Percentiles rank a stretch among this genome's conserved stretches.
Conservation (phyloP, 306 rosid species). For the Malus fusca region DNA sequence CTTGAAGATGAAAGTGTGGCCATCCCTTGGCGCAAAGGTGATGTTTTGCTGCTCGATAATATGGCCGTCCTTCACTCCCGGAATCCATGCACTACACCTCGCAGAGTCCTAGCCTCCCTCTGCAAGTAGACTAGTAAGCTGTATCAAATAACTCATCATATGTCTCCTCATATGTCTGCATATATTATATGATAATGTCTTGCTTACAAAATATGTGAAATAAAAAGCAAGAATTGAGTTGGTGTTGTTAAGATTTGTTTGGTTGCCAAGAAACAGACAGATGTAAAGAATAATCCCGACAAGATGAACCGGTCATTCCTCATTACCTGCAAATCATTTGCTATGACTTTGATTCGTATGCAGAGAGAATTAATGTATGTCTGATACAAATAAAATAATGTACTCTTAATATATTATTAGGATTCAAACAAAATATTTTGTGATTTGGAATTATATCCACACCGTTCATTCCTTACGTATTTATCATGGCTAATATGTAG, state of each 20-base stretch:
- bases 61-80: slow-evolving; percentile 82
- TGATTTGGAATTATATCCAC: too few species aligned
- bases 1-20: slow-evolving; percentile 74
- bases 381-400: too few species aligned
- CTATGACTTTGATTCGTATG: too few species aligned
- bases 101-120: slow-evolving; percentile 51
- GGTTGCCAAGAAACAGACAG: too few species aligned
- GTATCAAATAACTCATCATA: background rate
- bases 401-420: too few species aligned
- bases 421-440: too few species aligned
- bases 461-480: too few species aligned
- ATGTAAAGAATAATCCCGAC: too few species aligned
- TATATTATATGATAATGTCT: background rate
- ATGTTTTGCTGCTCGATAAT: slow-evolving; percentile 68
- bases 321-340: too few species aligned
- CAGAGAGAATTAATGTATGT: too few species aligned
- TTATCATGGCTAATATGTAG: too few species aligned
- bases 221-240: slow-evolving; percentile 13
- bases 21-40: slow-evolving; percentile 63
- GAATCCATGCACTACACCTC: slow-evolving; percentile 62
- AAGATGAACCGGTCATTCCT: too few species aligned
- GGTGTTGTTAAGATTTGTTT: background rate
- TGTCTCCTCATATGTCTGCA: background rate
- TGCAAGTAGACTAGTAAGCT: slow-evolving; percentile 18
- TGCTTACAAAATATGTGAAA: background rate